Evolutionary conservation across 78 protist species (phyloP), one percentile per base, ranked within the genome.

Genomic region (Cyanophora paradoxa): DNA sequence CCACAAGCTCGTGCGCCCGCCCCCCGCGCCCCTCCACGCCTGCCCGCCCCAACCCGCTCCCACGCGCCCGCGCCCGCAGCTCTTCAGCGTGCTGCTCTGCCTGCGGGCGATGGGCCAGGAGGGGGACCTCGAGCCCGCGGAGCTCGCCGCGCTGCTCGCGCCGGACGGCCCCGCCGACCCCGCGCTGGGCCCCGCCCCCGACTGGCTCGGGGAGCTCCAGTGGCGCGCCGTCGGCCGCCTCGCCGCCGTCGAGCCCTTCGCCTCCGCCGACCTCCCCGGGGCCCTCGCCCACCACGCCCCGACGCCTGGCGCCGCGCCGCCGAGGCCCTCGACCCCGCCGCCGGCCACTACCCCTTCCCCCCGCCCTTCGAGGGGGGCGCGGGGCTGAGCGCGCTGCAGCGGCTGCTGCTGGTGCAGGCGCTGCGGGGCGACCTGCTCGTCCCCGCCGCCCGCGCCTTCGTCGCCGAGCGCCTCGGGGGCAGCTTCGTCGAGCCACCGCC

Each of bases 161-260:
- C 90, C 89, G 16, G 76, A 80, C 3, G 1, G 83, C 2, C 0
- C 77, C 39, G 2, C 40, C 31, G 54, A 39, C 28, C 37, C 48
- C n/a, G 28, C 52, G 50, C 46, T 44, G 24, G 39, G 3, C 74
- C 92, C 88, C 1, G 85, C 80, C n/a, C 46, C 76, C 0, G 56
- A 33, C 31, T 93, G 94, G 94, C 72, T 93, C 46, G 44, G 66
- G n/a, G n/a, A n/a, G n/a, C n/a, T n/a, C n/a, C n/a, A n/a, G n/a
- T n/a, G n/a, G n/a, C n/a, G n/a, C n/a, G n/a, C n/a, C n/a, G n/a
- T n/a, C n/a, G n/a, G n/a, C n/a, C n/a, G n/a, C n/a, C n/a, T n/a
- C n/a, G n/a, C n/a, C n/a, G n/a, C n/a, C n/a, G n/a, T n/a, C n/a
- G n/a, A n/a, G 46, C 81, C 67, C 16, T 70, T 74, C 3, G 58